These are phyloP conservation scores for Mrakia frigida DNA, from an alignment of 768 basidiomycete genomes.

Conservation along the genomic window DNA sequence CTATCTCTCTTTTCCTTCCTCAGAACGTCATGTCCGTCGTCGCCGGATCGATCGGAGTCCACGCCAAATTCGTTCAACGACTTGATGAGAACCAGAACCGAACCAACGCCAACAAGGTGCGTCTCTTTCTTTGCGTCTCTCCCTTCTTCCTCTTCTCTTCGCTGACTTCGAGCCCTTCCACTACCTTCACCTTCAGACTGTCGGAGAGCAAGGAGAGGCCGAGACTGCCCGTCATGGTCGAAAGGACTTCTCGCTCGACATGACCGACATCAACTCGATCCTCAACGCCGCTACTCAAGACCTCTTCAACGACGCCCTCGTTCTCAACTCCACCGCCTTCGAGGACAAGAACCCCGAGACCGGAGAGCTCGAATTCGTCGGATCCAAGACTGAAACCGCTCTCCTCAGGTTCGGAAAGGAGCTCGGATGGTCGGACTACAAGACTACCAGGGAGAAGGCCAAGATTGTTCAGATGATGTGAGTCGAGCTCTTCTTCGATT, in stretches of 20 bases:
- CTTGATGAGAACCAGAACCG: slow-evolving; percentile 66
- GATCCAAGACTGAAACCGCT: slow-evolving; percentile 93
- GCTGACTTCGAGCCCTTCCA: slow-evolving; percentile 34
- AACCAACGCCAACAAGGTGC: slow-evolving; percentile 62
- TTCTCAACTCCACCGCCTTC: slow-evolving; percentile 91
- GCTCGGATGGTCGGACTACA: slow-evolving; percentile 69
- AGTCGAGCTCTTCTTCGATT: neutral
- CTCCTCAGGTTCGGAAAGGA: slow-evolving; percentile 78
- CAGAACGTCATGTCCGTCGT: slow-evolving; percentile 92
- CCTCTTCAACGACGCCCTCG: slow-evolving; percentile 77
- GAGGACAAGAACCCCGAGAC: slow-evolving; percentile 63
- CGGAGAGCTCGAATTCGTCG: slow-evolving; percentile 61
- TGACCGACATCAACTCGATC: slow-evolving; percentile 59
- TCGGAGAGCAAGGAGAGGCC: slow-evolving; percentile 38
- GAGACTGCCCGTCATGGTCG: slow-evolving; percentile 45
- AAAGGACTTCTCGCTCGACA: slow-evolving; percentile 81
- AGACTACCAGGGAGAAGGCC: slow-evolving; percentile 54
- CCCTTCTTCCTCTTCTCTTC: neutral
- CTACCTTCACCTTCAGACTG: neutral
- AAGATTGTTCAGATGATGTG: slow-evolving; percentile 68
- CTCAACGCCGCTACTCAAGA: slow-evolving; percentile 58
- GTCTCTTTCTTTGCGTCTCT: neutral
- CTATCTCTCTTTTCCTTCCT: slow-evolving; percentile 36
- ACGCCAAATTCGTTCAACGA: slow-evolving; percentile 83
- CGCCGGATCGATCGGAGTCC: slow-evolving; percentile 87